Evolutionary conservation across 208 protist genomes (phyloP).

Genomic region (Crithidia acanthocephali): DNA sequence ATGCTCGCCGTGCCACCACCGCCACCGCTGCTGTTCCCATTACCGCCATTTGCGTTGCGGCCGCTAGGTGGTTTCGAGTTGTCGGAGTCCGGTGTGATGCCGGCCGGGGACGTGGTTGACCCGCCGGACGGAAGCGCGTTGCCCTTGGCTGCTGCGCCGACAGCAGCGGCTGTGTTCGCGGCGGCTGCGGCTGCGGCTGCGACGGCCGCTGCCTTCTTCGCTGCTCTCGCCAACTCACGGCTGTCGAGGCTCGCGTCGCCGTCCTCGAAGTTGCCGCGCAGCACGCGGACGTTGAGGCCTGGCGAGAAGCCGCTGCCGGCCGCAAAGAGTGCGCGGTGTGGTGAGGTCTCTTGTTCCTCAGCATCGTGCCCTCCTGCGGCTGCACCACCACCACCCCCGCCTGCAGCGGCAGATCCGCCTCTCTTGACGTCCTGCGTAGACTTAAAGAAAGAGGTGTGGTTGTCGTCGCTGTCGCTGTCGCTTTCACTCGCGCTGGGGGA

Average conservation of each 20-base stretch:
- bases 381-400: not conserved
- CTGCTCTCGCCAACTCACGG: conserved; percentile 13
- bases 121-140: not conserved
- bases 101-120: not conserved
- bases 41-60: not conserved
- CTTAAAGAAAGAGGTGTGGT: conserved; percentile 9
- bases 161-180: not conserved
- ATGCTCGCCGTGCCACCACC: no score
- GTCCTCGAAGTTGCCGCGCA: conserved; percentile 38
- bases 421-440: not conserved
- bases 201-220: not conserved
- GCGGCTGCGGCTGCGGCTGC: not conserved
- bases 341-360: not conserved
- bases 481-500: conserved; percentile 6
- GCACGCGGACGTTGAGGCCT: conserved; percentile 23
- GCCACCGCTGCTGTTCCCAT: no score
- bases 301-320: conserved; percentile 7
- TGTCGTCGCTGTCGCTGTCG: not conserved
- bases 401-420: not conserved
- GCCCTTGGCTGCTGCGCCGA: not conserved
- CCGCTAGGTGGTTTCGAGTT: not conserved
- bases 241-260: conserved; percentile 43
- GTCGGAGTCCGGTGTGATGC: conserved; percentile 16
- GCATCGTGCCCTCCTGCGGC: not conserved
- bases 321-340: conserved; percentile 3